Base-by-base conservation (phyloP, 371 early-diverging fungal species). In the Smittium culicis region DNA sequence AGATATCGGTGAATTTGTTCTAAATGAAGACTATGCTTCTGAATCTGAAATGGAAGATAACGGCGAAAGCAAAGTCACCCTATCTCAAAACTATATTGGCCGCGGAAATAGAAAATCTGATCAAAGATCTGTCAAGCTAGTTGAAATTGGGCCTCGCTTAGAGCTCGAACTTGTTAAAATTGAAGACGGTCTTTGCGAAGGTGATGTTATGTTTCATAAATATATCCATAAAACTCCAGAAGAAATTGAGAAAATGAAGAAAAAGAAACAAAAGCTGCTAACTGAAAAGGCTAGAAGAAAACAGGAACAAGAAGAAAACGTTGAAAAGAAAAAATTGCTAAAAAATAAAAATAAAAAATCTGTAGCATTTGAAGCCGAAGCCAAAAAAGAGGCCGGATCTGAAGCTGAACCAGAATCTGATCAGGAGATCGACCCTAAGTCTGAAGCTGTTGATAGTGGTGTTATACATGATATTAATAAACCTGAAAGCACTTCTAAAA, bases 41-140 rank as follows among this genome's bases (percentile, higher is more conserved):
- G 95, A 95, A 69, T 90, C 90, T 70, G 96, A 96, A 73, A 87
- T 90, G 0, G 96, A 96, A 72, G 95, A 95, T 70, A 93, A 86
- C 1, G 85, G 88, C 30, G 87, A 88, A 0, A 77, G 71, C 35
- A 84, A 85, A 25, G 90, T 97, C 14, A 86, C 87, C 2, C 75
- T 97, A 63, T 77, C 90, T 1, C 88, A 91, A 72, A 86, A 91
- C 69, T 88, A 84, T 69, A 73, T 83, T 17, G 92, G 90, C 31
- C 81, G 88, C 31, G 85, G 83, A 66, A 89, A 91, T 74, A 77
- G 80, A 69, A 77, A 74, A 69, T 79, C 87, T 69, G 88, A 91
- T 69, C 90, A 92, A 71, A 81, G 95, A 34, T 91, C 93, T 0
- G 85, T 97, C 28, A 82, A 86, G 32, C 77, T 97, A 33, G 79